Percentiles rank a stretch among this genome's conserved stretches.
Evolutionary conservation across 2,329 filamentous ascomycete species (phyloP).

Genomic region (Falciphora oryzae): DNA sequence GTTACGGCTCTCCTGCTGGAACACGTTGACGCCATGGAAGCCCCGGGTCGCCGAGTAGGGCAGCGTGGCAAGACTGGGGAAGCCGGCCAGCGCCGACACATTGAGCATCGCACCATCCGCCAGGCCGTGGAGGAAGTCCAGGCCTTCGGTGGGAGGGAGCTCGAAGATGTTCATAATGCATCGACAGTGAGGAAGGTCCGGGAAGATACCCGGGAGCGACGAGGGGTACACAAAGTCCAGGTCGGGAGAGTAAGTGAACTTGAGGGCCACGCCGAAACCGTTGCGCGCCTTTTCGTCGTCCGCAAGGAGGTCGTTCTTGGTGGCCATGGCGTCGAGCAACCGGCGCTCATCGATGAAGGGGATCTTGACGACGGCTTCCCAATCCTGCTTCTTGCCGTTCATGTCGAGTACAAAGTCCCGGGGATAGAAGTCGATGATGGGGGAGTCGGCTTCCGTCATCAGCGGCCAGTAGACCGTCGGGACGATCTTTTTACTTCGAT

Average conservation of each 20-base stretch:
- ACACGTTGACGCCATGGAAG: constrained; percentile 88
- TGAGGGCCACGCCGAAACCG: constrained; percentile 84
- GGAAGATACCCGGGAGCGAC: constrained; percentile 83
- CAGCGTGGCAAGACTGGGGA: constrained; percentile 82
- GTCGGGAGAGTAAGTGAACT: constrained; percentile 80
- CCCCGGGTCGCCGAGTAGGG: constrained; percentile 76
- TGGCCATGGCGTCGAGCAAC: constrained; percentile 76
- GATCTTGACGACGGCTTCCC: constrained; percentile 98
- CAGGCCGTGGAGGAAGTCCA: constrained; percentile 79
- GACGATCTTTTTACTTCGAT: constrained; percentile 96
- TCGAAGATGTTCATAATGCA: constrained; percentile 97
- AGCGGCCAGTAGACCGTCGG: constrained; percentile 80
- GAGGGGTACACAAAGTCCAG: constrained; percentile 81
- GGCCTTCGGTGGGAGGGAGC: constrained; percentile 81
- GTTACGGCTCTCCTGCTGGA: constrained; percentile 92
- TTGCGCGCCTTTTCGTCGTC: constrained; percentile 78
- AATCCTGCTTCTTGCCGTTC: constrained; percentile 99
- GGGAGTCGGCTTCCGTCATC: constrained; percentile 86
- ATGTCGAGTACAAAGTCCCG: constrained; percentile 96
- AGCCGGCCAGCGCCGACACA: constrained; percentile 79
- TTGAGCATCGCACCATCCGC: constrained; percentile 81
- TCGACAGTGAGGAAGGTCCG: constrained; percentile 77
- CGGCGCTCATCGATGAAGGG: constrained; percentile 95
- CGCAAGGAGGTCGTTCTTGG: constrained; percentile 72
- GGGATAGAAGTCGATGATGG: constrained; percentile 97